Percentiles rank a stretch among this genome's conserved stretches.
Conservation (phyloP, 2,329 filamentous ascomycete species). For the Grosmannia clavigera region DNA sequence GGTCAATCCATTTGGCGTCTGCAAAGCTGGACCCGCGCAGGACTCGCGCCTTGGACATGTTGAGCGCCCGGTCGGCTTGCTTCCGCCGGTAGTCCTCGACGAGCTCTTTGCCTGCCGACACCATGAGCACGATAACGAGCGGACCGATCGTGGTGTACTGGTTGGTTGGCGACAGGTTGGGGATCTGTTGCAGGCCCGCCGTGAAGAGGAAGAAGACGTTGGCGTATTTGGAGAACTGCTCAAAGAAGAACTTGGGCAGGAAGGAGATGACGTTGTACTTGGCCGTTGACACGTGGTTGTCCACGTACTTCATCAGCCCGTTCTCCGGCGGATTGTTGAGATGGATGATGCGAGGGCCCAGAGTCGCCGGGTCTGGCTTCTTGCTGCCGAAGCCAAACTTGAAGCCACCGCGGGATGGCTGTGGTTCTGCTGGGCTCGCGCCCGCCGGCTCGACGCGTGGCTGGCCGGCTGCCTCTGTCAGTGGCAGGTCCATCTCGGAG, state of each 20-base stretch:
- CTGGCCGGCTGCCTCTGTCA: constrained; percentile 58
- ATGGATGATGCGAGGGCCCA: constrained; percentile 85
- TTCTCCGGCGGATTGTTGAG: constrained; percentile 96
- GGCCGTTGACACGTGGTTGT: constrained; percentile 94
- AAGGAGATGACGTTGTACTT: constrained; percentile 96
- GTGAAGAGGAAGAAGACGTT: constrained; percentile 99
- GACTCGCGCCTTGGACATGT: constrained; percentile 74
- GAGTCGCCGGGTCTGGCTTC: constrained; percentile 77
- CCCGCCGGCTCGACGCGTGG: constrained; percentile 13
- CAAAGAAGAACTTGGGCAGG: constrained; percentile 89
- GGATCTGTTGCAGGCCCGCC: constrained; percentile 86
- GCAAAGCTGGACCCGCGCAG: constrained; percentile 73
- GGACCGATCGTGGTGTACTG: constrained; percentile 92
- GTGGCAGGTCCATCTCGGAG: constrained; percentile 94
- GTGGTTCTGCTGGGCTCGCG: constrained; percentile 24
- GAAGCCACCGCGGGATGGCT: constrained; percentile 45
- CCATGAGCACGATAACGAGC: constrained; percentile 75
- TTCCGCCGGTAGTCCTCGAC: constrained; percentile 90
- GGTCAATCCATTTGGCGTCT: constrained; percentile 86
- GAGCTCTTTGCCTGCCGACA: constrained; percentile 92
- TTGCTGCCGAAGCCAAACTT: constrained; percentile 82
- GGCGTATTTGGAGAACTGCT: constrained; percentile 98
- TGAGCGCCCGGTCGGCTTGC: constrained; percentile 73
- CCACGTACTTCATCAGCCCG: constrained; percentile 74
- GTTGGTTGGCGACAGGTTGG: constrained; percentile 88